Evolutionary conservation across 2,329 filamentous ascomycete species (phyloP), one percentile per base, ranked within the genome.

Genomic region (Fusarium avenaceum): DNA sequence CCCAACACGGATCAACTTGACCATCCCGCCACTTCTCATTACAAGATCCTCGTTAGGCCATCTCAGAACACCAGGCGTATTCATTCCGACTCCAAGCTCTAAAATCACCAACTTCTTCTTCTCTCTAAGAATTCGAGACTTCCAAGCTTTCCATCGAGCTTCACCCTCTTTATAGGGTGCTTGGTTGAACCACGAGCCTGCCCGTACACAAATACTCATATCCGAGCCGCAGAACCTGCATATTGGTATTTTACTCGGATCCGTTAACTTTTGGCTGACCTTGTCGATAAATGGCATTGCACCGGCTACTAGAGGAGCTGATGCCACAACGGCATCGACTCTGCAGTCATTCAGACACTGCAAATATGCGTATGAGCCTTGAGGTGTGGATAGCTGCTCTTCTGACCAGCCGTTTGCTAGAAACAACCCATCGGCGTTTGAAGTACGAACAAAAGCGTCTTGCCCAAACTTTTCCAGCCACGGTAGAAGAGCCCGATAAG

Each of bases 31-130:
- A 1, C 55, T 51, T 14, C 49, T 38, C 17, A 30, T 55, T 1
- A 68, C 63, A 4, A 74, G n/a, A 47, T 74, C 59, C 22, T 72
- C 72, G 9, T 74, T 70, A 0, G 71, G 72, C 72, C 72, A 74
- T 3, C 72, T 26, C 1, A 72, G 43, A 4, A 73, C 72, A 0
- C 72, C 71, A 0, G 72, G 70, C 0, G 72, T 74, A n/a, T 71
- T 73, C 63, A 69, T 70, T 0, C 72, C 72, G 0, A 72, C 72
- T 0, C 72, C 72, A 0, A 74, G 63, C 2, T 74, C 72, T 4
- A 74, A 2, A 22, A 74, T 57, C 2, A 74, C 70, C 9, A 74
- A 0, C 1, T 49, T 66, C 20, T 70, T 74, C 7, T 53, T 67
- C 6, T 67, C 68, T 3, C 38, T n/a, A 0, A 55, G 7, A 0